Percentiles rank a stretch among this genome's conserved stretches.
Conservation (phyloP, 2,329 filamentous ascomycete genomes). For the Pyrenophora seminiperda region DNA sequence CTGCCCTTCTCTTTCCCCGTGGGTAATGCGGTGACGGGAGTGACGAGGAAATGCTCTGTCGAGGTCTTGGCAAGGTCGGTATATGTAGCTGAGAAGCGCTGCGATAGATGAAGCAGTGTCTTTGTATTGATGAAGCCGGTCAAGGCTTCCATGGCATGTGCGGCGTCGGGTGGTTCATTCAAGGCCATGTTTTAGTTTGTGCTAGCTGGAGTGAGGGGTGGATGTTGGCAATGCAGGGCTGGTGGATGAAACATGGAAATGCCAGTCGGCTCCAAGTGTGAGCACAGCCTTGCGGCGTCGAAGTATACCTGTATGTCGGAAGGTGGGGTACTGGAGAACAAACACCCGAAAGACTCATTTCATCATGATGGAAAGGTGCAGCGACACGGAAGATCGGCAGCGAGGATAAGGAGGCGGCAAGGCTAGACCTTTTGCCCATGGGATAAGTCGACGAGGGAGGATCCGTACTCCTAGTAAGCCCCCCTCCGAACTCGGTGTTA, state of each 20-base stretch:
- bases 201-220: constrained; percentile 3
- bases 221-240: constrained; percentile 9
- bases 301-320: neutral
- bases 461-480: constrained; percentile 22
- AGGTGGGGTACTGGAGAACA: constrained; percentile 5
- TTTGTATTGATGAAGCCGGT: constrained; percentile 41
- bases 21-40: constrained; percentile 48
- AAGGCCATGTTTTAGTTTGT: constrained; percentile 25
- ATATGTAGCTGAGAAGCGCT: constrained; percentile 46
- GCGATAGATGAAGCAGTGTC: constrained; percentile 42
- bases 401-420: neutral
- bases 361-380: constrained; percentile 5
- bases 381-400: neutral
- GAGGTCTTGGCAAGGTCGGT: constrained; percentile 41
- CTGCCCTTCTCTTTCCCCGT: constrained; percentile 70
- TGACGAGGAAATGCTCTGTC: constrained; percentile 48
- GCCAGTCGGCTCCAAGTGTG: neutral
- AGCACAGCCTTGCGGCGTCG: constrained; percentile 1
- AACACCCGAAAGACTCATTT: constrained; percentile 3
- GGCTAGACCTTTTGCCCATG: neutral
- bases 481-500: constrained; percentile 23
- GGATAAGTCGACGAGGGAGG: constrained; percentile 11
- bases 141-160: constrained; percentile 34
- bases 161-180: constrained; percentile 9
- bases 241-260: constrained; percentile 8